Evolutionary conservation across 805 yeast genomes (phyloP).

Genomic region (Yamadazyma tumulicola): DNA sequence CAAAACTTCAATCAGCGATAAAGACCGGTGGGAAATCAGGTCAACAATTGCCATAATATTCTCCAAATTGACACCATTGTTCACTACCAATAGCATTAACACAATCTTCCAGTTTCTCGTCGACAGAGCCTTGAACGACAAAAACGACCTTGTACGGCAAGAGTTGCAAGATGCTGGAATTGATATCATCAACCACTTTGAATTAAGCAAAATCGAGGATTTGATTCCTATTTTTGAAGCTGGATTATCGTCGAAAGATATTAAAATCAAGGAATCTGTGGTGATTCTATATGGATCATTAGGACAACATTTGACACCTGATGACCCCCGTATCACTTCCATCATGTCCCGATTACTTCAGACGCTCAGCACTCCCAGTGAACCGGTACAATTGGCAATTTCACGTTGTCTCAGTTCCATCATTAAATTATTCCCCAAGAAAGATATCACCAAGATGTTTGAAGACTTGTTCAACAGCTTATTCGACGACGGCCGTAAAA

Average conservation of each 20-base stretch:
- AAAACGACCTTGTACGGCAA: constrained; percentile 66
- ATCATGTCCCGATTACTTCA: constrained; percentile 68
- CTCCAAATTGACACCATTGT: constrained; percentile 52
- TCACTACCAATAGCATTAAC: constrained; percentile 39
- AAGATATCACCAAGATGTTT: constrained; percentile 48
- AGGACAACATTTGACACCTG: constrained; percentile 72
- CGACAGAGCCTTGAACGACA: constrained; percentile 69
- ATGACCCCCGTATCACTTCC: constrained; percentile 61
- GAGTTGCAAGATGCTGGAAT: constrained; percentile 91
- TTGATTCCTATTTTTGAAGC: constrained; percentile 80
- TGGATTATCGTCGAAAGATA: constrained; percentile 55
- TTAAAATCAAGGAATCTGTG: constrained; percentile 69
- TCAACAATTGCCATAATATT: constrained; percentile 75
- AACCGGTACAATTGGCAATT: constrained; percentile 84
- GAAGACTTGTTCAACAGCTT: constrained; percentile 56
- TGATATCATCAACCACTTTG: constrained; percentile 62
- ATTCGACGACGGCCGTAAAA: constrained; percentile 41
- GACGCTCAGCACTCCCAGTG: constrained; percentile 84
- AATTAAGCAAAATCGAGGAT: constrained; percentile 62
- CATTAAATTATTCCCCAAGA: constrained; percentile 52
- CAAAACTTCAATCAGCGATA: constrained; percentile 54
- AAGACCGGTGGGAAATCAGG: constrained; percentile 82
- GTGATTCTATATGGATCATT: constrained; percentile 87
- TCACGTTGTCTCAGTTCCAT: constrained; percentile 84
- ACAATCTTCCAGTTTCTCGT: constrained; percentile 61